Conservation (phyloP, 345 rosid genomes). For the Corchorus capsularis region DNA sequence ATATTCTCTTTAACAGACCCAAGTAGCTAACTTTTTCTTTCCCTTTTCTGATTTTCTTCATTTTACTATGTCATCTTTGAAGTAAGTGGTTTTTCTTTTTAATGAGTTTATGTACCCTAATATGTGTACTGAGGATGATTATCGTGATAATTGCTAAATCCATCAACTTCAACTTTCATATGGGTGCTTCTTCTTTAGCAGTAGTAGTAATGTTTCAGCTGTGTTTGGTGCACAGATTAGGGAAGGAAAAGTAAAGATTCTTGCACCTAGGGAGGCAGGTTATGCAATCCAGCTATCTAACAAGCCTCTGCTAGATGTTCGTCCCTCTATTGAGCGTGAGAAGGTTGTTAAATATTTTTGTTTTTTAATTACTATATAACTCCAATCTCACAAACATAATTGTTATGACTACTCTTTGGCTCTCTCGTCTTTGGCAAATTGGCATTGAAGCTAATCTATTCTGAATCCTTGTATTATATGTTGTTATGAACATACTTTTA, state of each 20-base stretch:
- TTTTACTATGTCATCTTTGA: not conserved
- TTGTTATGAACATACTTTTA: not conserved
- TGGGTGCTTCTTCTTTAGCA: slow-evolving; percentile 13
- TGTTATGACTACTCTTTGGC: not conserved
- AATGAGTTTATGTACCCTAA: not conserved
- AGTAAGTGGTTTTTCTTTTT: not conserved
- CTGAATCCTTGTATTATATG: not conserved
- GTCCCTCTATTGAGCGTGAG: slow-evolving; percentile 66
- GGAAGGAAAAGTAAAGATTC: slow-evolving; percentile 80
- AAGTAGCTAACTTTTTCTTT: not conserved
- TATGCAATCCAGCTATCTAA: slow-evolving; percentile 85
- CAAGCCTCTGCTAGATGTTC: slow-evolving; percentile 82
- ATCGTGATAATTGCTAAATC: slow-evolving; percentile 14
- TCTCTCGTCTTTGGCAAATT: not conserved
- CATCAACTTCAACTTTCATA: slow-evolving; percentile 13
- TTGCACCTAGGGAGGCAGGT: slow-evolving; percentile 86
- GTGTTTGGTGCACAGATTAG: slow-evolving; percentile 53
- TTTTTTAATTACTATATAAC: not conserved
- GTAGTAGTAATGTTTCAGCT: slow-evolving; percentile 17
- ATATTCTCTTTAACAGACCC: slow-evolving; percentile 1
- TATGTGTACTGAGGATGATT: slow-evolving; percentile 7
- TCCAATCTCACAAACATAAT: not conserved
- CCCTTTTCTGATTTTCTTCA: not conserved
- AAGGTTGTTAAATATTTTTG: slow-evolving; percentile 45
- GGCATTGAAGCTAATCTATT: not conserved